Evolutionary conservation across 495 filamentous ascomycete species (phyloP).

Genomic region (Tuber indicum): DNA sequence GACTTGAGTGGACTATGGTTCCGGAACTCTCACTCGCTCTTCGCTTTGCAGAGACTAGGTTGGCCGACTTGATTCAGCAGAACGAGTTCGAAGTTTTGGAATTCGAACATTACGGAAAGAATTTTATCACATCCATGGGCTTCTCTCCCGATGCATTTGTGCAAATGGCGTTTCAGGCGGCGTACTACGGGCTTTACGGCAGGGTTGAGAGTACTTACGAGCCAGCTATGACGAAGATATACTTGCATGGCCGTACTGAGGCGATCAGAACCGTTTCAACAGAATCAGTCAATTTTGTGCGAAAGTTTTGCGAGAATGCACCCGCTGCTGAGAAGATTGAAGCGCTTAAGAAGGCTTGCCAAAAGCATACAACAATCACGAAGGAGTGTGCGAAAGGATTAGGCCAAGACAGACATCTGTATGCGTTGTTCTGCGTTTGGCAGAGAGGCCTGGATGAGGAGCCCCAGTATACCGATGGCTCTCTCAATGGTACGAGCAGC

Average conservation of each 20-base stretch:
- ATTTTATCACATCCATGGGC: conserved; percentile 93
- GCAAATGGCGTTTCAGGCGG: conserved; percentile 98
- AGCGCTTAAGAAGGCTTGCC: conserved; percentile 70
- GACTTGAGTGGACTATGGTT: conserved; percentile 95
- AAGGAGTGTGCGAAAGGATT: conserved; percentile 83
- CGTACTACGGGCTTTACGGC: conserved; percentile 96
- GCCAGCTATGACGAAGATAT: conserved; percentile 95
- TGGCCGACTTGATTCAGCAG: conserved; percentile 91
- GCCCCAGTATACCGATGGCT: conserved; percentile 54
- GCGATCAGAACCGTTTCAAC: conserved; percentile 80
- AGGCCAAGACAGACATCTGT: conserved; percentile 90
- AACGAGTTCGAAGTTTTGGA: conserved; percentile 93
- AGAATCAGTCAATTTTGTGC: conserved; percentile 77
- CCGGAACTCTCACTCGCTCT: conserved; percentile 87
- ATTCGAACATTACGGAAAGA: conserved; percentile 85
- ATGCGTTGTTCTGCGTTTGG: conserved; percentile 93
- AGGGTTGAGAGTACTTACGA: conserved; percentile 92
- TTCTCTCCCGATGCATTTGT: conserved; percentile 97
- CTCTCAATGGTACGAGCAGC: conserved; percentile 48
- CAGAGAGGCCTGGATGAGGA: conserved; percentile 79
- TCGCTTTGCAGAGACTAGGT: conserved; percentile 88
- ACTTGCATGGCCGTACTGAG: conserved; percentile 88
- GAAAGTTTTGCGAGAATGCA: conserved; percentile 90
- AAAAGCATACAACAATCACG: conserved; percentile 72
- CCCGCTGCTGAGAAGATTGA: conserved; percentile 76